These are phyloP conservation scores for Cutaneotrichosporon dermatis DNA, from an alignment of 1,284 basidiomycete genomes.

Conservation along the genomic window DNA sequence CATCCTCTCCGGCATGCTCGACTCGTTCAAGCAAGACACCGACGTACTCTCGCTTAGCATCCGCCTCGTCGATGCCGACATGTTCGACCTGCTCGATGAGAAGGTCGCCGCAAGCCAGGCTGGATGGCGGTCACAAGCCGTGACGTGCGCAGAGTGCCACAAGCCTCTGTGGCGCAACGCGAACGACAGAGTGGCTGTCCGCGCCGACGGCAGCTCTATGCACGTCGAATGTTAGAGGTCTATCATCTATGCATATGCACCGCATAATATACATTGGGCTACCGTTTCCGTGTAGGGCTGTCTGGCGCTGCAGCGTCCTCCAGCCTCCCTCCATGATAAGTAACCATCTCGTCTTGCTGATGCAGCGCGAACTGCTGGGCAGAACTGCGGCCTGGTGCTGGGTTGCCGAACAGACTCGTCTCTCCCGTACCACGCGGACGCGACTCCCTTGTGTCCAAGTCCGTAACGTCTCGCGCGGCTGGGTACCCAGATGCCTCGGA, in stretches of 20 bases:
- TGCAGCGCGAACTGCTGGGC: slow-evolving; percentile 29
- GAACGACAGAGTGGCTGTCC: neutral
- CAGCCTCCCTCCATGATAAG: slow-evolving; percentile 43
- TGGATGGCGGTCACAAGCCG: slow-evolving; percentile 43
- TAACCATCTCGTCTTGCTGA: slow-evolving; percentile 47
- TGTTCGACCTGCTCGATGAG: slow-evolving; percentile 66
- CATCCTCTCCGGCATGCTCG: slow-evolving; percentile 88
- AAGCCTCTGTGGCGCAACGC: neutral
- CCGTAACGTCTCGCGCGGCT: neutral
- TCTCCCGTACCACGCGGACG: neutral
- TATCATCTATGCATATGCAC: neutral
- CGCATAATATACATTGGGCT: neutral
- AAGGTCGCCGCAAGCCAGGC: slow-evolving; percentile 37
- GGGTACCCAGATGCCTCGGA: slow-evolving; percentile 7
- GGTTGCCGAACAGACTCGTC: slow-evolving; percentile 1
- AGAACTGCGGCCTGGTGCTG: neutral
- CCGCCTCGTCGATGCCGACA: slow-evolving; percentile 73
- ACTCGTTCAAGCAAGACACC: slow-evolving; percentile 84
- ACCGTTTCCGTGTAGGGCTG: slow-evolving; percentile 6
- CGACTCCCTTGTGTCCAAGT: neutral
- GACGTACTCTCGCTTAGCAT: slow-evolving; percentile 87
- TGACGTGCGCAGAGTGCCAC: slow-evolving; percentile 4
- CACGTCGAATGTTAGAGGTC: neutral
- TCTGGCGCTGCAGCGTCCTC: slow-evolving; percentile 32
- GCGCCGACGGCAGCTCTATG: slow-evolving; percentile 5